phyloP scores from a whole-genome alignment of 139 green algal genomes.

The Picochlorum sp. region DNA sequence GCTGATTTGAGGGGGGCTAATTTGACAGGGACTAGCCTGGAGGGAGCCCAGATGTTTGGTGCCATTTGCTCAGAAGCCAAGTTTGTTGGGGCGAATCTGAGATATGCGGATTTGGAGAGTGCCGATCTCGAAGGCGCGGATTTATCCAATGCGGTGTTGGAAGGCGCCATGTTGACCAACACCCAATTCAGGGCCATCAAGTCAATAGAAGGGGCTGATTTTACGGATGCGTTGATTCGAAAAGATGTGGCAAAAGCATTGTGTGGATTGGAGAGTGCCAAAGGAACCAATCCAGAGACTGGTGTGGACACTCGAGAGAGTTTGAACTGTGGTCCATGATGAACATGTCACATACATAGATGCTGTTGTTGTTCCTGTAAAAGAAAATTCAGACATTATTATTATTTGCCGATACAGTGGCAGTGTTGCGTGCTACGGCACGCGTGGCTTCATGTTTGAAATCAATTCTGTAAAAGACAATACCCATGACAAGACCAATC shows the following conservation, averaged over 20 bases:
- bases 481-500: not conserved
- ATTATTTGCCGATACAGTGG: not conserved
- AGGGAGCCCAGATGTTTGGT: conserved; percentile 45
- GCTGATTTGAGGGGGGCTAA: conserved; percentile 55
- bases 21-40: conserved; percentile 51
- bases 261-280: conserved; percentile 52
- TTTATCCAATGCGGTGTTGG: conserved; percentile 62
- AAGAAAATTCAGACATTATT: conserved; percentile 1
- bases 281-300: conserved; percentile 66
- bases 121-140: conserved; percentile 64
- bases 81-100: conserved; percentile 62
- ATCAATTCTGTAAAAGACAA: not conserved
- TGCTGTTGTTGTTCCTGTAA: conserved; percentile 1
- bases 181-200: conserved; percentile 47
- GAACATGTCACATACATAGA: not conserved
- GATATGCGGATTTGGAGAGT: conserved; percentile 59
- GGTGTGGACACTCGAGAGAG: conserved; percentile 66
- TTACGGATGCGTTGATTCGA: conserved; percentile 56
- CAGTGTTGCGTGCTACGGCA: not conserved
- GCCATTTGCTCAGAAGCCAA: conserved; percentile 45
- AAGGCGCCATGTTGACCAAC: conserved; percentile 59
- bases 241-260: conserved; percentile 57
- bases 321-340: conserved; percentile 49
- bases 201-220: conserved; percentile 39
- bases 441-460: not conserved